phyloP scores from a whole-genome alignment of 371 early-diverging fungal species.

The Dichotomocladium elegans region DNA sequence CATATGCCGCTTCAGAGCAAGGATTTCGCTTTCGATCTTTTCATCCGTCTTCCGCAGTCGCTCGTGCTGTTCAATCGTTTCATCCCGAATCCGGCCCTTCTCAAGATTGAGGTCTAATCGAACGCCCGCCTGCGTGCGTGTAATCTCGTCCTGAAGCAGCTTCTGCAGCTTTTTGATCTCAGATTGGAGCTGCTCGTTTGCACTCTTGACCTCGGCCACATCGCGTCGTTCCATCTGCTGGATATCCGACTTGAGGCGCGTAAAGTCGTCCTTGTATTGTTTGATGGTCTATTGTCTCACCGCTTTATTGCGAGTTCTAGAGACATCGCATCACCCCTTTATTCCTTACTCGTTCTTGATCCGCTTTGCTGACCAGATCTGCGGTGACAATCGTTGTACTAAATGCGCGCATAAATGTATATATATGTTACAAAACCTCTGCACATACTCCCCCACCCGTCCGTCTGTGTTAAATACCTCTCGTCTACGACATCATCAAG shows the following conservation, averaged over 20 bases:
- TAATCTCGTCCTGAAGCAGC: slow-evolving; percentile 80
- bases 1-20: slow-evolving; percentile 76
- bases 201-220: slow-evolving; percentile 78
- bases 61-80: slow-evolving; percentile 77
- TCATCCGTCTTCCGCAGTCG: slow-evolving; percentile 83
- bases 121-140: slow-evolving; percentile 84
- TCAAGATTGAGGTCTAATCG: slow-evolving; percentile 87
- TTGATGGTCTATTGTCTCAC: slow-evolving; percentile 59
- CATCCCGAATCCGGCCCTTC: slow-evolving; percentile 87
- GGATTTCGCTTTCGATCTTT: slow-evolving; percentile 85
- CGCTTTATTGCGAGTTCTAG: neutral
- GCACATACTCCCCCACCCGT: no score
- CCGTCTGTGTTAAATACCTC: no score
- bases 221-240: slow-evolving; percentile 88
- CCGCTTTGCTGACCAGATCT: slow-evolving; percentile 74
- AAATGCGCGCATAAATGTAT: neutral
- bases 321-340: neutral
- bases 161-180: slow-evolving; percentile 85
- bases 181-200: slow-evolving; percentile 72
- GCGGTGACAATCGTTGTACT: slow-evolving; percentile 57
- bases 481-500: slow-evolving; percentile 76
- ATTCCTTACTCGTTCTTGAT: slow-evolving; percentile 70
- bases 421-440: no score
- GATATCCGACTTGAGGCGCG: slow-evolving; percentile 82
- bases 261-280: slow-evolving; percentile 84